Percentiles rank a stretch among this genome's conserved stretches.
These are phyloP conservation scores for Colletotrichum plurivorum DNA, from an alignment of 2,329 filamentous ascomycete species.

Conservation along the genomic window DNA sequence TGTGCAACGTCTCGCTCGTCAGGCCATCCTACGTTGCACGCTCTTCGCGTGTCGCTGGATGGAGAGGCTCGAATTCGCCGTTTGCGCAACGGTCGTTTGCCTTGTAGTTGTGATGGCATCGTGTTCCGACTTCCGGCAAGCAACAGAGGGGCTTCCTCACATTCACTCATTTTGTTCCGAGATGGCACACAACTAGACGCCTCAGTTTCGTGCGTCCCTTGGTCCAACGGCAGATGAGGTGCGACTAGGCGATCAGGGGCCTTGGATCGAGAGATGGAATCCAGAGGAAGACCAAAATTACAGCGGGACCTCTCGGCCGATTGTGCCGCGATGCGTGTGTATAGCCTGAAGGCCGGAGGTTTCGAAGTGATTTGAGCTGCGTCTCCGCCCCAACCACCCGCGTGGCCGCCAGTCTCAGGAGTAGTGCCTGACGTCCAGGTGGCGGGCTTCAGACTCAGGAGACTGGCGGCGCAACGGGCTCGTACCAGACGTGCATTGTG, in stretches of 20 bases:
- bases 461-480: not conserved
- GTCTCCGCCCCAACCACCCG: not conserved
- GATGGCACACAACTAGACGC: no score
- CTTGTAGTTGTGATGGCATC: no score
- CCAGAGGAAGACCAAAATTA: not conserved
- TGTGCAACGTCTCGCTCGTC: not conserved
- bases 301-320: conserved; percentile 16
- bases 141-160: no score
- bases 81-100: no score
- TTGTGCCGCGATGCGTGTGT: not conserved
- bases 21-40: no score
- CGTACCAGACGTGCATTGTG: conserved; percentile 12
- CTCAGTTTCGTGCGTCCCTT: no score
- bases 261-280: not conserved
- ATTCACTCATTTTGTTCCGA: no score
- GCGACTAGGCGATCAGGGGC: not conserved
- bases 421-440: conserved; percentile 1
- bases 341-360: conserved; percentile 2
- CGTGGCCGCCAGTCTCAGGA: conserved; percentile 5
- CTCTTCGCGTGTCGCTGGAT: no score
- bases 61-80: no score
- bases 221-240: no score
- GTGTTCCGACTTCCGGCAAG: no score
- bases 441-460: not conserved
- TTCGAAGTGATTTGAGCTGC: conserved; percentile 29